Conservation (phyloP, 208 protist genomes). For the Naegleria gruberi region DNA sequence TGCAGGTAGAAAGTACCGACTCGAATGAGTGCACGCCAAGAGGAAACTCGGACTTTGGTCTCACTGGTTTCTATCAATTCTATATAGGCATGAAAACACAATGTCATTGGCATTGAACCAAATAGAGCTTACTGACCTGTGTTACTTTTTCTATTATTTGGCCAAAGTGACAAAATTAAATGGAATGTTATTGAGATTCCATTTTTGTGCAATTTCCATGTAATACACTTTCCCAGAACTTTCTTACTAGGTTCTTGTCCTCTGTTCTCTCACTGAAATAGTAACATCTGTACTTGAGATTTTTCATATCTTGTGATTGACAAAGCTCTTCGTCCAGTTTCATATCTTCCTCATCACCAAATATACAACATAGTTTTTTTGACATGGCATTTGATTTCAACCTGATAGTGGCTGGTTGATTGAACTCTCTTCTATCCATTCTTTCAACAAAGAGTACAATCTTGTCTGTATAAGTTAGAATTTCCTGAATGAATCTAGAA, state of each 20-base stretch:
- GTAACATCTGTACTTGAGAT: neutral
- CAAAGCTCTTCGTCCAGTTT: neutral
- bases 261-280: neutral
- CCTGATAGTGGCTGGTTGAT: neutral
- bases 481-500: neutral
- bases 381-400: too few species aligned
- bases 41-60: neutral
- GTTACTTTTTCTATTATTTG: neutral
- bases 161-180: too few species aligned
- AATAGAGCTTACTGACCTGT: neutral
- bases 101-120: conserved; percentile 5
- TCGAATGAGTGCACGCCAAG: neutral
- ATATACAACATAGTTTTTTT: neutral
- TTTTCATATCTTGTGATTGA: neutral
- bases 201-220: too few species aligned
- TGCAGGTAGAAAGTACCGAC: neutral
- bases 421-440: neutral
- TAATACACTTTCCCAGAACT: neutral
- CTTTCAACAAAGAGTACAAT: conserved; percentile 10
- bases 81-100: neutral
- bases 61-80: neutral
- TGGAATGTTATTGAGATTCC: too few species aligned
- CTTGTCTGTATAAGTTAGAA: neutral
- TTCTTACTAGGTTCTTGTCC: neutral
- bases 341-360: neutral